phyloP scores from a whole-genome alignment of 148 eudicot genomes.

The Diospyros lotus region DNA sequence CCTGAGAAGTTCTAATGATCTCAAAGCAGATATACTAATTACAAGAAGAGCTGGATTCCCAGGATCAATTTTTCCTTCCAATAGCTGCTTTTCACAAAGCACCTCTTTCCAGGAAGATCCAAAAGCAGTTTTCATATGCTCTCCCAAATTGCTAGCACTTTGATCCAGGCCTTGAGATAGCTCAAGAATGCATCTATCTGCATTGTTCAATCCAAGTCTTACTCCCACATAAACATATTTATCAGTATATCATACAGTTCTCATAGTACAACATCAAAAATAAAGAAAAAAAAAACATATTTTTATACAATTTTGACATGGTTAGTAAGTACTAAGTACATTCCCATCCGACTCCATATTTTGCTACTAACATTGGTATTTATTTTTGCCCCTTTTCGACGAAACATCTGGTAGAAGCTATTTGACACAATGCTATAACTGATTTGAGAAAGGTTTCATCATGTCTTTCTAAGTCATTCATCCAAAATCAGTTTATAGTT shows the following conservation, averaged over 20 bases:
- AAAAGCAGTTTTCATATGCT: conserved; percentile 60
- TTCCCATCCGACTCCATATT: background rate
- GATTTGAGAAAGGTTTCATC: background rate
- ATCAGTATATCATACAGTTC: background rate
- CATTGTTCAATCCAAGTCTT: conserved; percentile 9
- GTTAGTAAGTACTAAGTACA: background rate
- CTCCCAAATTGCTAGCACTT: conserved; percentile 46
- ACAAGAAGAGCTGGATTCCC: conserved; percentile 82
- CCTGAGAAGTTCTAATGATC: conserved; percentile 87
- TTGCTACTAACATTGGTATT: background rate
- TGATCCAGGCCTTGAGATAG: conserved; percentile 43
- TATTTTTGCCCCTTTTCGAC: background rate
- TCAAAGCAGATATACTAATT: conserved; percentile 72
- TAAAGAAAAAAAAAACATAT: too few relatives aligned
- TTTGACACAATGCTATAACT: too few relatives aligned
- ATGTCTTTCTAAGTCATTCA: background rate
- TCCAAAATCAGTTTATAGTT: background rate
- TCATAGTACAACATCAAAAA: too few relatives aligned
- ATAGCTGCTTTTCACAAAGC: conserved; percentile 54
- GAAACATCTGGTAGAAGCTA: background rate
- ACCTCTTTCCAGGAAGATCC: conserved; percentile 71
- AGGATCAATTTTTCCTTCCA: conserved; percentile 67
- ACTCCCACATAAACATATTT: background rate
- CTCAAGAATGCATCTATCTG: conserved; percentile 60
- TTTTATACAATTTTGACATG: background rate